Conservation (phyloP, 805 yeast species). For the Lipomyces anomalus region DNA sequence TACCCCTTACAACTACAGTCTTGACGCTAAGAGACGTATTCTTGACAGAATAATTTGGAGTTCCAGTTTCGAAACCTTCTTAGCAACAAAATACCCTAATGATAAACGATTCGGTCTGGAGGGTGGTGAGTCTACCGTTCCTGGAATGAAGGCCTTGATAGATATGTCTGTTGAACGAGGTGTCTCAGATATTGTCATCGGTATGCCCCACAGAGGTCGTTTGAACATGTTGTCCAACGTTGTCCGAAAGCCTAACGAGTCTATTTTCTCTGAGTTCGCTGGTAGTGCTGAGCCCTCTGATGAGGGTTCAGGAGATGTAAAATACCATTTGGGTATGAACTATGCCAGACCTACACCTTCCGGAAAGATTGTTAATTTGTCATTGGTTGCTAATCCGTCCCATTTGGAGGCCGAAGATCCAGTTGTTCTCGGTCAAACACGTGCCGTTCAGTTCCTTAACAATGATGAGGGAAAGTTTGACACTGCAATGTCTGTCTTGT, state of each 20-base stretch:
- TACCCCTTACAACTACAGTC: slow-evolving; percentile 68
- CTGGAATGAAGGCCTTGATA: slow-evolving; percentile 93
- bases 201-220: slow-evolving; percentile 99
- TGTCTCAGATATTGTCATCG: slow-evolving; percentile 91
- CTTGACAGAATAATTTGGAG: slow-evolving; percentile 97
- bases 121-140: slow-evolving; percentile 95
- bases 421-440: slow-evolving; percentile 94
- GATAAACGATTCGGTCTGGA: slow-evolving; percentile 93
- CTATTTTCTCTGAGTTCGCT: slow-evolving; percentile 91
- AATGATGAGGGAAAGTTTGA: slow-evolving; percentile 73
- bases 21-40: slow-evolving; percentile 92
- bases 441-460: slow-evolving; percentile 91
- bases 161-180: slow-evolving; percentile 84
- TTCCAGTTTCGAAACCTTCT: slow-evolving; percentile 84
- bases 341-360: slow-evolving; percentile 98
- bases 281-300: slow-evolving; percentile 77
- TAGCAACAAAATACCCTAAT: slow-evolving; percentile 93
- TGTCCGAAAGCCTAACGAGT: slow-evolving; percentile 97
- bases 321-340: slow-evolving; percentile 98
- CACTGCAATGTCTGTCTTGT: slow-evolving; percentile 84
- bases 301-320: slow-evolving; percentile 98
- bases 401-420: slow-evolving; percentile 99
- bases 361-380: slow-evolving; percentile 91
- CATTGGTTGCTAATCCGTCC: slow-evolving; percentile 97
- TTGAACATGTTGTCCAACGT: slow-evolving; percentile 95